Base-by-base conservation (phyloP, 1,139 yeast genomes). In the Geotrichum siamense region DNA sequence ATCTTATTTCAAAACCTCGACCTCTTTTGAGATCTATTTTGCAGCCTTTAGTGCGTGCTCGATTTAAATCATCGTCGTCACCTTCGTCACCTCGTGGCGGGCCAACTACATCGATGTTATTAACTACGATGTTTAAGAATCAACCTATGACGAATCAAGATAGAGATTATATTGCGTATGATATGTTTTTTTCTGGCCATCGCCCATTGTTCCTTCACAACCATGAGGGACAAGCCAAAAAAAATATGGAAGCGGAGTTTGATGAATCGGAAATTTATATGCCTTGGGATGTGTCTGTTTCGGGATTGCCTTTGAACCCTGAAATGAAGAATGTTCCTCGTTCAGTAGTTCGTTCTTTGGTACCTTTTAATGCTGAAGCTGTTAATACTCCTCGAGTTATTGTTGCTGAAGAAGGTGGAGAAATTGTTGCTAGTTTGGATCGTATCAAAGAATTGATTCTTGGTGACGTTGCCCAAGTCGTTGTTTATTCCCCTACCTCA, bases 181-280 rank as follows among this genome's bases (percentile, higher is more conserved):
- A 58, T 26, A 50, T 57, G 38, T 57, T 60, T 41, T 53, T 58
- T 38, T 55, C 61, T 29, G 60, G 60, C 45, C 61, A 60, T 45
- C 50, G 61, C 10, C 63, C 63, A 16, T 51, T 60, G 29, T 53
- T 53, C 37, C 49, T 59, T 53, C 50, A 44, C 29, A 47, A 45
- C 28, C 44, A 34, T 17, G 15, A 20, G 8, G 13, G 20, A 43
- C 17, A 38, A 29, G 20, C 43, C 42, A 9, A 45, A 41, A 28
- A 33, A 20, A 41, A 41, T 19, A 44, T 39, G 19, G 42, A 32
- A 15, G 29, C 41, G n/a, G 20, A 45, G 17, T 28, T 38, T 45
- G 38, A 48, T 47, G 16, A 43, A 28, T 34, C 41, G 27, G 34
- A 47, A 39, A 21, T 30, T 10, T 40, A 39, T 26, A 43, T 48